Evolutionary conservation across 192 early-diverging fungal genomes (phyloP).

Genomic region (Pilaira anomala): DNA sequence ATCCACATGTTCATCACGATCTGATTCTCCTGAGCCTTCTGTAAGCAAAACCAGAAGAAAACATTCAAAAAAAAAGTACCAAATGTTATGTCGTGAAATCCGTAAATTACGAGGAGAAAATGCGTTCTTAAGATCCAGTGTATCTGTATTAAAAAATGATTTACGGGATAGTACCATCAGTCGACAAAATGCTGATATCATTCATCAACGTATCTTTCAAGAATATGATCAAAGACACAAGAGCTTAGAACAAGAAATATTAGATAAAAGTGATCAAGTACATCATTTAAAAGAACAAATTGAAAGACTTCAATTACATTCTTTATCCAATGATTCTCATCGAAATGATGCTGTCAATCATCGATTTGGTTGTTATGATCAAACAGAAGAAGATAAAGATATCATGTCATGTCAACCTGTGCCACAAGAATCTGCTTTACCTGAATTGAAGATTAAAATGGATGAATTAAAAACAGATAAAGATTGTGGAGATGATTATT

Average conservation of each 20-base stretch:
- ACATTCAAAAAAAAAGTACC: slow-evolving; percentile 11
- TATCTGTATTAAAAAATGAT: slow-evolving; percentile 27
- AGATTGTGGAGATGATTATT: background rate
- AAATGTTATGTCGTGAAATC: slow-evolving; percentile 28
- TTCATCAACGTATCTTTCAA: slow-evolving; percentile 24
- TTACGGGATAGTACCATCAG: slow-evolving; percentile 18
- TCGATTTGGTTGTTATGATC: too few relatives aligned
- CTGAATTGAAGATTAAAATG: slow-evolving; percentile 4
- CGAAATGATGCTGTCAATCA: background rate
- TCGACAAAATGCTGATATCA: slow-evolving; percentile 24
- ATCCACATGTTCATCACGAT: background rate
- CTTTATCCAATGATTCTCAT: background rate
- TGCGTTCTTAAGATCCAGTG: slow-evolving; percentile 14
- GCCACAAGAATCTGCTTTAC: slow-evolving; percentile 22
- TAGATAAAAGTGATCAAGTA: slow-evolving; percentile 25
- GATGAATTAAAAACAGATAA: background rate
- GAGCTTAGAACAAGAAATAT: slow-evolving; percentile 15
- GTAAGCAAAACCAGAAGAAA: too few relatives aligned
- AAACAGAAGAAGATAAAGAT: background rate
- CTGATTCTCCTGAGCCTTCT: background rate
- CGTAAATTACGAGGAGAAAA: slow-evolving; percentile 33
- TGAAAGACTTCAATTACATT: slow-evolving; percentile 9
- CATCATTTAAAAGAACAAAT: slow-evolving; percentile 16
- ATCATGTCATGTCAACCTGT: slow-evolving; percentile 5
- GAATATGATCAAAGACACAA: slow-evolving; percentile 13